Percentiles rank a stretch among this genome's conserved stretches.
Conservation (phyloP, 306 rosid genomes). For the Cucurbita ficifolia region DNA sequence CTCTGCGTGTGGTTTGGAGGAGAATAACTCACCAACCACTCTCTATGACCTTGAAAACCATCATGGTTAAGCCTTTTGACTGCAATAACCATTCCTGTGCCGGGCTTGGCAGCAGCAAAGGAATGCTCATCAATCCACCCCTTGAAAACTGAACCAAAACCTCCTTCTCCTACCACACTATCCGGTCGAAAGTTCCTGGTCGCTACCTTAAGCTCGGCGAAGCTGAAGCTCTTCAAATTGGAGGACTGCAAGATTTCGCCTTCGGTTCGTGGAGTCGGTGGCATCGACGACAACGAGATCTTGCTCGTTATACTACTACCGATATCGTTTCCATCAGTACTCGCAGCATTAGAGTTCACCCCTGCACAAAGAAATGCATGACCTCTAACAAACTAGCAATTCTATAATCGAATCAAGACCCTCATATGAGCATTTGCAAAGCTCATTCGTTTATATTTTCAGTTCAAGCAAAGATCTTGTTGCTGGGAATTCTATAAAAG, state of each 20-base stretch:
- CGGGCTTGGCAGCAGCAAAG: conserved; percentile 38
- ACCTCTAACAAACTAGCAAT: background rate
- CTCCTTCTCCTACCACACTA: conserved; percentile 62
- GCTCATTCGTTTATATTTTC: background rate
- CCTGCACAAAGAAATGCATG: conserved; percentile 19
- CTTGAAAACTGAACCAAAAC: conserved; percentile 58
- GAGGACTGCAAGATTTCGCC: conserved; percentile 36
- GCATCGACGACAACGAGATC: conserved; percentile 9
- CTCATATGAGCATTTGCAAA: background rate
- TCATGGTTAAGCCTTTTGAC: conserved; percentile 61
- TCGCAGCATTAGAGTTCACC: conserved; percentile 23
- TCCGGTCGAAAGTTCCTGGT: conserved; percentile 58
- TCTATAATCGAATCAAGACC: background rate
- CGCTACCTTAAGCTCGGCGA: conserved; percentile 24
- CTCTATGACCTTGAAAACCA: conserved; percentile 52
- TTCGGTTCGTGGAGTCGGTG: conserved; percentile 20
- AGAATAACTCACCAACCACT: conserved; percentile 57
- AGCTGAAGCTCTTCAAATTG: conserved; percentile 23
- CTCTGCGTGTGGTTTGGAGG: background rate
- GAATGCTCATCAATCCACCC: conserved; percentile 59
- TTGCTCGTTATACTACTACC: conserved; percentile 13
- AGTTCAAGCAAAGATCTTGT: background rate
- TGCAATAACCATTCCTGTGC: conserved; percentile 51
- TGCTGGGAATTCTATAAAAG: background rate
- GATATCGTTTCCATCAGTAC: conserved; percentile 12